Evolutionary conservation across 129 eudicot genomes (phyloP), one percentile per base, ranked within the genome.

Genomic region (Flaveria brownii): DNA sequence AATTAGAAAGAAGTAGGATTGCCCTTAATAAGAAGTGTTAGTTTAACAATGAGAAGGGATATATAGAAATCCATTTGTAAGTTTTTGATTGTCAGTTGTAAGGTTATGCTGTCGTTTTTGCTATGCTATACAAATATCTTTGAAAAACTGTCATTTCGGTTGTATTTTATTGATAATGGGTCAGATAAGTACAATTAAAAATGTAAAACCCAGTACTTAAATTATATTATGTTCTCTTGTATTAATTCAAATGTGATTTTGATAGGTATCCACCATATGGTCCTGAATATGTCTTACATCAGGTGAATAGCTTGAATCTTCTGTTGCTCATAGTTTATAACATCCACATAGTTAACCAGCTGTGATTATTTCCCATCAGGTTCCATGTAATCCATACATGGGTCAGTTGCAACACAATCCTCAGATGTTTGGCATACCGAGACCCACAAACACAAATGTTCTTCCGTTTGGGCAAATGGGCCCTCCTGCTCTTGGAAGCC

Each of bases 211-310:
- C 13, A 0, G 50, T 74, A 62, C 11, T 77, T 23, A 49, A 41
- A 52, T 52, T 52, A 30, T 6, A 52, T n/a, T 54, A n/a, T 54
- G 60, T 4, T 4, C 2, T 17, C 7, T 54, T 5, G 7, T 36
- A 36, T 4, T 54, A 54, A 54, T 4, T 8, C n/a, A 54, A 54
- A 54, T 54, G n/a, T 54, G 23, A 2, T 54, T 54, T 80, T 70
- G 77, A 22, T 85, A 87, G 88, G 87, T 82, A 85, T 74, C 72
- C 86, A 50, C 73, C 84, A 3, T 87, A 84, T 80, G 91, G 82
- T 47, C 85, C 88, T 0, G 91, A 82, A 66, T 84, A 87, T 70
- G 62, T 84, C 63, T 84, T 69, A 55, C 88, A 85, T 12, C 91
- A 87, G 91, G 91, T 82, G 65, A 79, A 42, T 72, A 66, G 54